Evolutionary conservation across 164 flowering plant genomes (phyloP).

Genomic region (Tetracentron sinense): DNA sequence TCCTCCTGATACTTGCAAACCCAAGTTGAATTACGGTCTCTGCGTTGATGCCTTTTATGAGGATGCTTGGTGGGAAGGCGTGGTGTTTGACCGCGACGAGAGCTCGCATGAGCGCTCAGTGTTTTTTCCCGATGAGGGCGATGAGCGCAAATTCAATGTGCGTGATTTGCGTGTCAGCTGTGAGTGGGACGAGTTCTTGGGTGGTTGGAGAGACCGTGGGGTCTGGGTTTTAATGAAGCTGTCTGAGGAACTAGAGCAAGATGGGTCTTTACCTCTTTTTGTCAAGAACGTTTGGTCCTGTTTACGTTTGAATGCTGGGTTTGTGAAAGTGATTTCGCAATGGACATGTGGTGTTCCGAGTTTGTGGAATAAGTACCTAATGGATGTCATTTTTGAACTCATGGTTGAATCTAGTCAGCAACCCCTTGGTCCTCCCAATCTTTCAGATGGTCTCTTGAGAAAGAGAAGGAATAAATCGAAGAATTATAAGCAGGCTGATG

Average conservation of each 20-base stretch:
- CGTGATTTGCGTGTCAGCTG: slow-evolving; percentile 22
- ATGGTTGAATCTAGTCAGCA: slow-evolving; percentile 8
- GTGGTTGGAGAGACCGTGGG: slow-evolving; percentile 30
- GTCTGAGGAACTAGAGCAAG: slow-evolving; percentile 10
- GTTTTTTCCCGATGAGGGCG: slow-evolving; percentile 89
- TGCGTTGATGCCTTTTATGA: slow-evolving; percentile 63
- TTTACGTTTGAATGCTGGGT: slow-evolving; percentile 18
- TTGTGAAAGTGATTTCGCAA: slow-evolving; percentile 31
- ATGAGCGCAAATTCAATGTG: slow-evolving; percentile 27
- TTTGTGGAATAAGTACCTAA: slow-evolving; percentile 25
- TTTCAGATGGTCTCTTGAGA: not conserved
- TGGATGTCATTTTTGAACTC: slow-evolving; percentile 15
- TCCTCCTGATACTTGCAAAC: not conserved
- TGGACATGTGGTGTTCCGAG: slow-evolving; percentile 27
- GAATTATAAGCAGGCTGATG: not conserved
- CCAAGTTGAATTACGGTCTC: slow-evolving; percentile 46
- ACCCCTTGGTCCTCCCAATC: not conserved
- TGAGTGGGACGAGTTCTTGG: slow-evolving; percentile 31
- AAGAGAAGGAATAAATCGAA: slow-evolving; percentile 6
- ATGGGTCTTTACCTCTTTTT: slow-evolving; percentile 9
- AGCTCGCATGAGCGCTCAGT: slow-evolving; percentile 43
- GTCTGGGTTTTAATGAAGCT: slow-evolving; percentile 25
- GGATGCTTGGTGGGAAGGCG: slow-evolving; percentile 98
- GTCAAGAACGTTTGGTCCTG: slow-evolving; percentile 24
- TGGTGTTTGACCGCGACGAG: slow-evolving; percentile 59